A percentile compares a stretch with the other conserved stretches of the same genome.
phyloP scores from a whole-genome alignment of 352 stramenopile species.

The Globisporangium cystogenes region DNA sequence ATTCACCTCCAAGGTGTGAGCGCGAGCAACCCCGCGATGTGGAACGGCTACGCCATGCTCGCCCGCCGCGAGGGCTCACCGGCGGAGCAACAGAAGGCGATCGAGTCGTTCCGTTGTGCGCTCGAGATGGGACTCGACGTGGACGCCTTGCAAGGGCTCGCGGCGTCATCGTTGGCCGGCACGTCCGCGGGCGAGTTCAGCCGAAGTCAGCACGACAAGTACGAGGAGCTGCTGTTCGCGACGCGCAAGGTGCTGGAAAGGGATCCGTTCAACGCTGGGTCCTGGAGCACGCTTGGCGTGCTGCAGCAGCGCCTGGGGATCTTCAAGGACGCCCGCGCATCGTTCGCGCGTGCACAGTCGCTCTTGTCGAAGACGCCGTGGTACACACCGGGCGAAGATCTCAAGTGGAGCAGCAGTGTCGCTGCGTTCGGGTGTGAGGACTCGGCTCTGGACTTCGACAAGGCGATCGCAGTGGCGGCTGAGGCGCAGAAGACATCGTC shows the following conservation, averaged over 20 bases:
- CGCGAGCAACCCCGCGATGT: constrained; percentile 78
- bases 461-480: constrained; percentile 8
- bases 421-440: constrained; percentile 15
- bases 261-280: constrained; percentile 47
- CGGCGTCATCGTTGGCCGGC: constrained; percentile 13
- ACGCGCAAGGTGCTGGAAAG: constrained; percentile 79
- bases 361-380: constrained; percentile 8
- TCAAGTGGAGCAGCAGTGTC: constrained; percentile 38
- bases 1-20: constrained; percentile 82
- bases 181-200: constrained; percentile 19
- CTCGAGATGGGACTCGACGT: constrained; percentile 68
- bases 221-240: constrained; percentile 59
- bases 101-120: constrained; percentile 75
- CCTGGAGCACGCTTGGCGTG: constrained; percentile 64
- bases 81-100: constrained; percentile 38
- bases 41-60: constrained; percentile 82
- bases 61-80: constrained; percentile 33
- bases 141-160: constrained; percentile 67
- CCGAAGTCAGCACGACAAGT: constrained; percentile 13
- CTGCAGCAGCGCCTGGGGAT: constrained; percentile 52
- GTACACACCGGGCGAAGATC: neutral
- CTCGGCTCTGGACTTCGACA: neutral
- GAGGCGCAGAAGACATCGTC: neutral
- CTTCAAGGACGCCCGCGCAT: constrained; percentile 26
- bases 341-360: constrained; percentile 17